Evolutionary conservation across 2,329 filamentous ascomycete genomes (phyloP), one percentile per base, ranked within the genome.

Genomic region (Ceratocystis cacaofunesta): DNA sequence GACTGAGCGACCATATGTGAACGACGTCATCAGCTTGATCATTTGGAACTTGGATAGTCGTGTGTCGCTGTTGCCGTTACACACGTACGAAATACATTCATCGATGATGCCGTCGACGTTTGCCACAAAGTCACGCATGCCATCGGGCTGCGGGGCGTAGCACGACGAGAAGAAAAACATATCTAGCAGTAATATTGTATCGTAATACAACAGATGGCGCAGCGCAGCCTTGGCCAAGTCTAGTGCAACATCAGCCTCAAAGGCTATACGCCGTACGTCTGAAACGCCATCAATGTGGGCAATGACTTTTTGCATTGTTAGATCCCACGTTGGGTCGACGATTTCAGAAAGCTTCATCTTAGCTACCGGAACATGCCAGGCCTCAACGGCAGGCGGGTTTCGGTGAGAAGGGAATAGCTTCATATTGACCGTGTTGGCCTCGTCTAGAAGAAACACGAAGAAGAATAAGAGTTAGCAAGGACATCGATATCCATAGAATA

Each of bases 121-220:
- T 52, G 83, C 80, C 41, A 94, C 80, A 71, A 99, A 95, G 68
- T 86, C 83, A 68, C 87, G 84, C 66, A 99, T 87, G 46, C 89
- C 86, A 22, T 67, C 63, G 0, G 85, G 81, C 0, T 83, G 90
- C 0, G 87, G 86, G 0, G 92, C 91, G 72, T 99, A 99, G 71
- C 95, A 92, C 52, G 89, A 90, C 41, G 86, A 82, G 73, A 97
- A 99, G 74, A 94, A 91, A 78, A 97, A 97, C 70, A 96, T 89
- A 76, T 99, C 94, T 10, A 97, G 83, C 64, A 97, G 82, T 30
- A 96, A 80, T 44, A 96, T 83, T 71, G 90, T 92, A 72, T 92
- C 90, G 75, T 97, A 96, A 78, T 95, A 95, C 30, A 97, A 81
- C 8, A 99, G 81, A 73, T 97, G 92, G 68, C 89, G 86, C 66